Evolutionary conservation across 176 grass and related monocot genomes (phyloP), one percentile per base, ranked within the genome.

Genomic region (Triticum urartu): DNA sequence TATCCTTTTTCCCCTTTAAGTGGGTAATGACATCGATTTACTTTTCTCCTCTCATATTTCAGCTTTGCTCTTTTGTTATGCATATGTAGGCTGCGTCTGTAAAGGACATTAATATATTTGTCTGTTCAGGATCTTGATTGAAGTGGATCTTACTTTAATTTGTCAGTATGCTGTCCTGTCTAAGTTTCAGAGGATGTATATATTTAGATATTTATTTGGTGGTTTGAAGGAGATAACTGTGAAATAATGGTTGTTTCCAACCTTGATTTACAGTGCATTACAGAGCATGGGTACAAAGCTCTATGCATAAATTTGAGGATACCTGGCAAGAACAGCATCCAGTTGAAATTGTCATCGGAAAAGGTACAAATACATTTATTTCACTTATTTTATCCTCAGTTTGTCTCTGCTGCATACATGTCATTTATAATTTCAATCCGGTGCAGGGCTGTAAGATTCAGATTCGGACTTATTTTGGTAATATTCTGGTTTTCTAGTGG

Each of bases 301-400:
- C 92, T 65, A 85, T 73, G 21, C 97, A 92, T 78, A 98, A 94
- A 83, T 94, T 98, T 75, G 97, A 98, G 88, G 97, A 98, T 92
- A 99, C 92, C 32, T 91, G 94, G 94, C 97, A 94, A 89, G 97
- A 98, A 69, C 97, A 98, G 54, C 88, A 92, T 30, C 90, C 90
- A 64, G 81, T 89, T 86, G 97, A 98, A 92, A 62, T 98, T 50
- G 89, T 95, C 35, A 48, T 96, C 17, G 92, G 92, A 77, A 96
- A 96, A 94, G 97, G 94, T 95, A 42, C 24, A 11, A 17, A 8
- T 70, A 84, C 50, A 58, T 20, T 87, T 65, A 13, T 26, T 32
- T 86, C 25, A 20, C 30, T 84, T 69, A 70, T 64, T 82, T 84
- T 75, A 80, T 81, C 33, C 54, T 89, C 3, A 79, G 4, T 82